Conservation (phyloP, 768 basidiomycete species). For the Termitomyces bulborhizus region DNA sequence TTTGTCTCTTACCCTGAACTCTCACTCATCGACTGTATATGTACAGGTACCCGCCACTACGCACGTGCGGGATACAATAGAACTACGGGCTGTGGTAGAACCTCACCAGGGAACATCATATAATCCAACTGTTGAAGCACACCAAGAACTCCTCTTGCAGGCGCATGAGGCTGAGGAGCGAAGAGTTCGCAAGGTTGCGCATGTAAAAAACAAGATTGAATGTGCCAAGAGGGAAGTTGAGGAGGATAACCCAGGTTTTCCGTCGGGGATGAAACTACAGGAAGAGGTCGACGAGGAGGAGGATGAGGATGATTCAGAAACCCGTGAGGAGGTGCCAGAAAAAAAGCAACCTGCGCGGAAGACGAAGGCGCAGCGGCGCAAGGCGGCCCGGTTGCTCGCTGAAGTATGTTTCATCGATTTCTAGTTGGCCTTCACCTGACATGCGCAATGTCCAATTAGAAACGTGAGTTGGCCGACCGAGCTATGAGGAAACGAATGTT, state of each 20-base stretch:
- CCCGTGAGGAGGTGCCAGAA: constrained; percentile 21
- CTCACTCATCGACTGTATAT: not conserved
- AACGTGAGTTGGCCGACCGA: constrained; percentile 56
- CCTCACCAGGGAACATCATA: constrained; percentile 88
- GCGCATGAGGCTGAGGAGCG: constrained; percentile 65
- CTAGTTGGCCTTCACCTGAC: not conserved
- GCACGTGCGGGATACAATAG: constrained; percentile 47
- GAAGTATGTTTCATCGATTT: constrained; percentile 39
- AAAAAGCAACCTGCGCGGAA: constrained; percentile 39
- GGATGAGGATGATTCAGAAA: constrained; percentile 30
- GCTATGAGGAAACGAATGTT: constrained; percentile 55
- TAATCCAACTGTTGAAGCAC: constrained; percentile 73
- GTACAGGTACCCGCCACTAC: constrained; percentile 41
- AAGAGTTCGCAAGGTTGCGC: constrained; percentile 45
- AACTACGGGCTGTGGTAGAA: constrained; percentile 55
- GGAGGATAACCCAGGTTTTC: not conserved
- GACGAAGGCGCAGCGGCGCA: constrained; percentile 52
- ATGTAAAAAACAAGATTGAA: constrained; percentile 51
- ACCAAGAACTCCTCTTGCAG: constrained; percentile 61
- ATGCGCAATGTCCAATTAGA: constrained; percentile 29
- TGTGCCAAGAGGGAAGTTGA: constrained; percentile 31
- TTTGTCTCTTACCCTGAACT: not conserved
- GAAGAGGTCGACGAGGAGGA: constrained; percentile 18
- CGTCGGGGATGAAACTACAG: constrained; percentile 31
- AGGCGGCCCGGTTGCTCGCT: constrained; percentile 55